Percentiles rank a stretch among this genome's conserved stretches.
These are phyloP conservation scores for Candida hungchunana DNA, from an alignment of 805 yeast species.

Conservation along the genomic window DNA sequence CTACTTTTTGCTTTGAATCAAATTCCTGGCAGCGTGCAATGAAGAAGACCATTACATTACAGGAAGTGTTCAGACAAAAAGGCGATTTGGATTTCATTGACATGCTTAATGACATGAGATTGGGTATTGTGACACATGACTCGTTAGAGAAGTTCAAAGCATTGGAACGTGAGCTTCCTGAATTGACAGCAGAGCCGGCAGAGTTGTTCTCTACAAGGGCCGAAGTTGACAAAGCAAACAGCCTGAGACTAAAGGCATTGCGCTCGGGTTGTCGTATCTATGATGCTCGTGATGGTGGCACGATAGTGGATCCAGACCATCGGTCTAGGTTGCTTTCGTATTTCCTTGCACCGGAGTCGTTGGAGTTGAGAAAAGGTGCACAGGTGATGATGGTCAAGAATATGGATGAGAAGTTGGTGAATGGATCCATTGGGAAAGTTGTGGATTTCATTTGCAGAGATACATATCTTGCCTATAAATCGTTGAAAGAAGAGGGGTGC, in stretches of 20 bases:
- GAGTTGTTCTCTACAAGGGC: constrained; percentile 67
- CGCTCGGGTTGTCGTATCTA: constrained; percentile 42
- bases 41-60: constrained; percentile 51
- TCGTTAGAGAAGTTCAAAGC: constrained; percentile 47
- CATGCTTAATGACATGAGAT: constrained; percentile 73
- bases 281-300: constrained; percentile 54
- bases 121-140: constrained; percentile 49
- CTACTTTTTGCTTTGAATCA: constrained; percentile 62
- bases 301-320: constrained; percentile 34
- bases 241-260: constrained; percentile 40
- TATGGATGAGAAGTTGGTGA: constrained; percentile 65
- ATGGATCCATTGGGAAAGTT: constrained; percentile 74
- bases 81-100: constrained; percentile 65
- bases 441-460: constrained; percentile 52
- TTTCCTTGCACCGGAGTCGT: constrained; percentile 56
- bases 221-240: constrained; percentile 69
- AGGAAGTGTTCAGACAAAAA: constrained; percentile 70
- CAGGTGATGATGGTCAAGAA: constrained; percentile 84
- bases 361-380: constrained; percentile 62
- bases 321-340: constrained; percentile 45
- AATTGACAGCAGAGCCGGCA: constrained; percentile 66
- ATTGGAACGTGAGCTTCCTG: constrained; percentile 47
- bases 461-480: constrained; percentile 40
- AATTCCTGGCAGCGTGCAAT: constrained; percentile 58
- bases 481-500: constrained; percentile 21